Evolutionary conservation across 139 green algal genomes (phyloP).

Genomic region (Desmodesmus armatus): DNA sequence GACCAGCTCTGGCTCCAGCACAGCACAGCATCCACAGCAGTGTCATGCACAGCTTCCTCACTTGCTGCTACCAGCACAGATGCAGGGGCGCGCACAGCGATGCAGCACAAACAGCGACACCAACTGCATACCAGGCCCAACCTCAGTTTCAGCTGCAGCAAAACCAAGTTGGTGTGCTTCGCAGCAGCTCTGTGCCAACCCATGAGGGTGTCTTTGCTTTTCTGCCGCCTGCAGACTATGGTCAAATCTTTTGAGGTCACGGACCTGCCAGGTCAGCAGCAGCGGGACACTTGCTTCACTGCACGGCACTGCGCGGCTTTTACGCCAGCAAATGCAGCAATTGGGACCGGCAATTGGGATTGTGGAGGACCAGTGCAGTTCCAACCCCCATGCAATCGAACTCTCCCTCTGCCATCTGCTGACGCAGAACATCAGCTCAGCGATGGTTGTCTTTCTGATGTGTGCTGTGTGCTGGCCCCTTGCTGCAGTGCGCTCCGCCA

Average conservation of each 20-base stretch:
- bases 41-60: too few species aligned
- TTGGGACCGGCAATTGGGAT: too few species aligned
- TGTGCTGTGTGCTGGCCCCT: neutral
- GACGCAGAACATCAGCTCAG: too few species aligned
- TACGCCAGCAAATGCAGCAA: constrained; percentile 98
- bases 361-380: too few species aligned
- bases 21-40: too few species aligned
- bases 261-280: constrained; percentile 83
- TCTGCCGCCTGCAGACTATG: constrained; percentile 74
- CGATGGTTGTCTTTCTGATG: too few species aligned
- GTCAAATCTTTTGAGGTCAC: constrained; percentile 99
- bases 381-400: too few species aligned
- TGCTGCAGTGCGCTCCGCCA: constrained; percentile 89
- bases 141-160: neutral
- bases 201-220: neutral
- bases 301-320: constrained; percentile 95
- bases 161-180: neutral
- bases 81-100: too few species aligned
- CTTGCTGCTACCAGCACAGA: too few species aligned
- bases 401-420: too few species aligned
- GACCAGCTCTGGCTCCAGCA: neutral
- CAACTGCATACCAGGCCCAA: too few species aligned
- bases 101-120: too few species aligned
- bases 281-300: constrained; percentile 63
- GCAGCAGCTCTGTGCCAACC: neutral